phyloP scores from a whole-genome alignment of 345 rosid species.

The Aquilaria yunnanensis region DNA sequence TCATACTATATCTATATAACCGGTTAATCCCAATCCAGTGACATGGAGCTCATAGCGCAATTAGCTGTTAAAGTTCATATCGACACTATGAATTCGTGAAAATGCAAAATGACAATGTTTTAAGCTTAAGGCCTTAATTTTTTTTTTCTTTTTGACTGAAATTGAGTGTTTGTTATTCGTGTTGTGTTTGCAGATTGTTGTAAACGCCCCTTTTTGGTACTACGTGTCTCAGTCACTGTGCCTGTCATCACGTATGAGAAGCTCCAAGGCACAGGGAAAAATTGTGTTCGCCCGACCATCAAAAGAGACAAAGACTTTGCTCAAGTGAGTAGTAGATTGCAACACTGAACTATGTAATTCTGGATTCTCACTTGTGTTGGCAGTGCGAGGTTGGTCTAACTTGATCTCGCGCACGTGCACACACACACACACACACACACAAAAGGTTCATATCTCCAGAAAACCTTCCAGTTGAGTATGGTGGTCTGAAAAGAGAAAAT shows the following conservation, averaged over 20 bases:
- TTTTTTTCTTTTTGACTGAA: no score
- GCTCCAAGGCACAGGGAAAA: slow-evolving; percentile 21
- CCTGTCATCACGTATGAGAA: slow-evolving; percentile 23
- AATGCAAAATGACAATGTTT: no score
- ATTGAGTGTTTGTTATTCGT: no score
- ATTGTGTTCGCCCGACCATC: slow-evolving; percentile 42
- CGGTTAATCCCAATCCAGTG: no score
- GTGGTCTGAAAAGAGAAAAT: slow-evolving; percentile 44
- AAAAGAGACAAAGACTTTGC: slow-evolving; percentile 41
- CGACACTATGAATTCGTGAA: no score
- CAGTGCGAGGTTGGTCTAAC: not conserved
- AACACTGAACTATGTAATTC: not conserved
- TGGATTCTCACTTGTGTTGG: not conserved
- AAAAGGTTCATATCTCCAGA: slow-evolving; percentile 41
- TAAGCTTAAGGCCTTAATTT: no score
- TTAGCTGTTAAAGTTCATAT: no score
- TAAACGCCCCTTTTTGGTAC: slow-evolving; percentile 60
- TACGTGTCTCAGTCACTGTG: slow-evolving; percentile 25
- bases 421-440: not conserved
- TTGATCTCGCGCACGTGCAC: not conserved
- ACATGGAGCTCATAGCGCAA: no score
- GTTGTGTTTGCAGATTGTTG: slow-evolving; percentile 31
- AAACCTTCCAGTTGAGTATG: slow-evolving; percentile 48
- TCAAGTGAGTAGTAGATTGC: slow-evolving; percentile 30
- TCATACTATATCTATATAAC: no score